A percentile compares a stretch with the other conserved stretches of the same genome.
phyloP scores from a whole-genome alignment of 2,329 filamentous ascomycete species.

The Arthroderma sp. region DNA sequence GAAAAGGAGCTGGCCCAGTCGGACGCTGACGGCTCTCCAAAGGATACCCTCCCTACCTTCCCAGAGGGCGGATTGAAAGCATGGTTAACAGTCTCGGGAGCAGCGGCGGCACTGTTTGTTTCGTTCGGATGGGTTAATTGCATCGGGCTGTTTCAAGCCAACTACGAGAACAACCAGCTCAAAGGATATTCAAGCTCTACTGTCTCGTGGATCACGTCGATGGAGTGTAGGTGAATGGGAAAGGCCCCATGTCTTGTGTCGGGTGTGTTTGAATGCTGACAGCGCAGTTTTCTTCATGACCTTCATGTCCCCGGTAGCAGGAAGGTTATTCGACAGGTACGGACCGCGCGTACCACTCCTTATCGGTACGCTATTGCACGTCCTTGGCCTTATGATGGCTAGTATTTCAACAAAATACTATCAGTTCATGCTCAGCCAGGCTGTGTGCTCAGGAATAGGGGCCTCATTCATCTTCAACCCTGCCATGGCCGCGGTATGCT shows the following conservation, averaged over 20 bases:
- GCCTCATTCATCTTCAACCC: constrained; percentile 40
- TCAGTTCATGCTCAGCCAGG: constrained; percentile 36
- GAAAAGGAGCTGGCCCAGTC: background rate
- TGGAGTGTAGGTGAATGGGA: constrained; percentile 3
- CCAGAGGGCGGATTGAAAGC: constrained; percentile 14
- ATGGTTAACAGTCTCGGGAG: constrained; percentile 39
- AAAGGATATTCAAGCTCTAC: constrained; percentile 40
- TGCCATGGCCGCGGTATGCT: constrained; percentile 27
- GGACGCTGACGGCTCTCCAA: background rate
- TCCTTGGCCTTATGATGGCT: constrained; percentile 54
- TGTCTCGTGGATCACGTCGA: constrained; percentile 49
- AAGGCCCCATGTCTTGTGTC: background rate
- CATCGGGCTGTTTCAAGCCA: constrained; percentile 46
- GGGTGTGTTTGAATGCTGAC: constrained; percentile 40
- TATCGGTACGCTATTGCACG: constrained; percentile 41
- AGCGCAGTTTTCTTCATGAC: constrained; percentile 7
- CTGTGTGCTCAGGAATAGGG: constrained; percentile 41
- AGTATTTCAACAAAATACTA: constrained; percentile 45
- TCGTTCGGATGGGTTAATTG: constrained; percentile 43
- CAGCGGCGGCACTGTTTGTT: constrained; percentile 37
- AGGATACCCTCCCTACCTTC: background rate
- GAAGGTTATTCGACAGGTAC: constrained; percentile 50
- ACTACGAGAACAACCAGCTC: constrained; percentile 43
- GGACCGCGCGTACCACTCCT: constrained; percentile 46
- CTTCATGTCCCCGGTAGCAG: constrained; percentile 46